These are phyloP conservation scores for Cucurbita maxima DNA, from an alignment of 306 rosid genomes.

Conservation along the genomic window DNA sequence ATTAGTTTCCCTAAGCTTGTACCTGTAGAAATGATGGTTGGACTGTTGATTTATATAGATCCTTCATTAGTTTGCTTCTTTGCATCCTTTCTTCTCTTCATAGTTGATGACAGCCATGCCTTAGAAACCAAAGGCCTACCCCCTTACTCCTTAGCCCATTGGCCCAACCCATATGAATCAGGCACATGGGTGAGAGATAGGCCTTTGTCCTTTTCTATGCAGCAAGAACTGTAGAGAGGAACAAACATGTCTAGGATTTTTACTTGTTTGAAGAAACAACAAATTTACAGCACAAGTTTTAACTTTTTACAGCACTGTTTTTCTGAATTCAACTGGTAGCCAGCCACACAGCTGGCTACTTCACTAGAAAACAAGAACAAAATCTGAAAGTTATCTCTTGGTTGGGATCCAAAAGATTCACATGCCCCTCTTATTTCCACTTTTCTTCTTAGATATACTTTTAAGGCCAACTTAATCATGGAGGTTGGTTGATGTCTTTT, in stretches of 20 bases:
- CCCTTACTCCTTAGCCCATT: neutral
- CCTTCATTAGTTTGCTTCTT: neutral
- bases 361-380: constrained; percentile 58
- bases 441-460: neutral
- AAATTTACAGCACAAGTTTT: neutral
- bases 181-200: constrained; percentile 7
- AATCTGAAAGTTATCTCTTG: constrained; percentile 26
- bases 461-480: constrained; percentile 3
- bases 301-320: constrained; percentile 22
- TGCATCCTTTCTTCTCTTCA: neutral
- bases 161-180: neutral
- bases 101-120: neutral
- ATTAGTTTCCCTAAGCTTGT: constrained; percentile 9
- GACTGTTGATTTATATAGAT: constrained; percentile 4
- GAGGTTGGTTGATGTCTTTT: constrained; percentile 23
- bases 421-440: constrained; percentile 20
- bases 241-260: neutral
- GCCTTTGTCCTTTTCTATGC: neutral
- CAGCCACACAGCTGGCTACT: constrained; percentile 15
- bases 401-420: constrained; percentile 17
- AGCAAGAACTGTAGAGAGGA: neutral
- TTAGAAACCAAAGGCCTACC: neutral
- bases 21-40: constrained; percentile 12
- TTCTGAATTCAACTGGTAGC: neutral
- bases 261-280: constrained; percentile 5